These are phyloP conservation scores for Schizochytrium sp. DNA, from an alignment of 108 stramenopile genomes.

Conservation along the genomic window DNA sequence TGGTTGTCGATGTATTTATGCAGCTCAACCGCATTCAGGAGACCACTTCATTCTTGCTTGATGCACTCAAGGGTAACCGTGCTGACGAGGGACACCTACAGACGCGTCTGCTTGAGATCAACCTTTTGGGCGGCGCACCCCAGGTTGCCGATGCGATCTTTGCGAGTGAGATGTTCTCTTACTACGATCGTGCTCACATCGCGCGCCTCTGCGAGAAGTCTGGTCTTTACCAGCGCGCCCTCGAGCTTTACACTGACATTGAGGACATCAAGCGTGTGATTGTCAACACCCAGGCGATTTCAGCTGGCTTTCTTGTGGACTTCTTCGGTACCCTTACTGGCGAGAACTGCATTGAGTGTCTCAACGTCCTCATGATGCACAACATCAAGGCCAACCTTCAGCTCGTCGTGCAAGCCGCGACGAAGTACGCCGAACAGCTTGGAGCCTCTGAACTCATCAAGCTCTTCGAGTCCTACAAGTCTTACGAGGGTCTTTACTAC, in stretches of 20 bases:
- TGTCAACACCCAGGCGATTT: constrained; percentile 86
- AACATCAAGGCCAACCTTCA: constrained; percentile 90
- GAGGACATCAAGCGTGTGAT: constrained; percentile 94
- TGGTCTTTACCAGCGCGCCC: constrained; percentile 98
- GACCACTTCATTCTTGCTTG: constrained; percentile 96
- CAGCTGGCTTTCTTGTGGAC: constrained; percentile 92
- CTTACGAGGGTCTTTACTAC: constrained; percentile 95
- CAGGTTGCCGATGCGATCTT: constrained; percentile 99
- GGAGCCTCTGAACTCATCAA: constrained; percentile 91
- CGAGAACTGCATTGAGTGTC: constrained; percentile 90
- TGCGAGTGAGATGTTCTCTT: constrained; percentile 95
- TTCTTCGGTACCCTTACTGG: constrained; percentile 96
- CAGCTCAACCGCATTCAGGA: constrained; percentile 94
- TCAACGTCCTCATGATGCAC: constrained; percentile 95
- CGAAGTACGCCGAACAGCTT: constrained; percentile 98
- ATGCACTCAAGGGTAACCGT: constrained; percentile 98
- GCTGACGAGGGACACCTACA: constrained; percentile 98
- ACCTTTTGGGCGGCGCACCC: constrained; percentile 97
- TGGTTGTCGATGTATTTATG: constrained; percentile 97
- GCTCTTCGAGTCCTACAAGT: constrained; percentile 95
- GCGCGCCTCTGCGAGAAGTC: constrained; percentile 97
- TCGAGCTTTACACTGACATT: constrained; percentile 99
- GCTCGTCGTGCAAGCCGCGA: constrained; percentile 95
- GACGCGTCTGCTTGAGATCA: constrained; percentile 99
- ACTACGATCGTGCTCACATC: constrained; percentile 96